A percentile compares a stretch with the other conserved stretches of the same genome.
phyloP scores from a whole-genome alignment of 1,284 basidiomycete genomes.

The Cerrena zonata region DNA sequence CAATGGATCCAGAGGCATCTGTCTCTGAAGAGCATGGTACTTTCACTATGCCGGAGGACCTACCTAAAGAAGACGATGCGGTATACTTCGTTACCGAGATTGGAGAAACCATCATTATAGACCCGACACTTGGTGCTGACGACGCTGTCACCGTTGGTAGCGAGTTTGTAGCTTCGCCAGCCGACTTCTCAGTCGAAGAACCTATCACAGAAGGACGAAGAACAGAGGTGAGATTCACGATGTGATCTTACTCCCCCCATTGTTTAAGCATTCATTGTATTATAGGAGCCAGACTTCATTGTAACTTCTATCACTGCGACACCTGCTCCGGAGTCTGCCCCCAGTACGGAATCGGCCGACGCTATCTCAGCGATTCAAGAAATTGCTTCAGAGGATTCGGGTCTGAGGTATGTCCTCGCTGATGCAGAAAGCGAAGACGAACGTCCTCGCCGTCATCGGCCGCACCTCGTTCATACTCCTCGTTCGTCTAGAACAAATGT shows the following conservation, averaged over 20 bases:
- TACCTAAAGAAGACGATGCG: neutral
- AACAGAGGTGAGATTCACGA: conserved; percentile 20
- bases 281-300: neutral
- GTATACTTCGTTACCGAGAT: conserved; percentile 1
- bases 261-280: neutral
- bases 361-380: conserved; percentile 2
- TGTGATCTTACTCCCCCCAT: neutral
- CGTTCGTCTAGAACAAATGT: neutral
- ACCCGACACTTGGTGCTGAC: neutral
- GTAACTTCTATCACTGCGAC: neutral
- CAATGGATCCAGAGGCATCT: neutral
- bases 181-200: conserved; percentile 26
- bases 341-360: neutral
- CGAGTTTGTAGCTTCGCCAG: conserved; percentile 1
- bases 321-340: neutral
- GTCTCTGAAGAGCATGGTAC: conserved; percentile 2
- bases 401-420: neutral
- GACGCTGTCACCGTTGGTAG: conserved; percentile 3
- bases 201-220: conserved; percentile 19
- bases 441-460: neutral
- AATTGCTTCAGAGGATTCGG: neutral
- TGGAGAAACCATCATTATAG: neutral
- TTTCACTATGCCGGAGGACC: conserved; percentile 2
- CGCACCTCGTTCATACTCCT: neutral
- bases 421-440: conserved; percentile 6